Base-by-base conservation (phyloP, 2,329 filamentous ascomycete genomes). In the Tolypocladium nubicola region DNA sequence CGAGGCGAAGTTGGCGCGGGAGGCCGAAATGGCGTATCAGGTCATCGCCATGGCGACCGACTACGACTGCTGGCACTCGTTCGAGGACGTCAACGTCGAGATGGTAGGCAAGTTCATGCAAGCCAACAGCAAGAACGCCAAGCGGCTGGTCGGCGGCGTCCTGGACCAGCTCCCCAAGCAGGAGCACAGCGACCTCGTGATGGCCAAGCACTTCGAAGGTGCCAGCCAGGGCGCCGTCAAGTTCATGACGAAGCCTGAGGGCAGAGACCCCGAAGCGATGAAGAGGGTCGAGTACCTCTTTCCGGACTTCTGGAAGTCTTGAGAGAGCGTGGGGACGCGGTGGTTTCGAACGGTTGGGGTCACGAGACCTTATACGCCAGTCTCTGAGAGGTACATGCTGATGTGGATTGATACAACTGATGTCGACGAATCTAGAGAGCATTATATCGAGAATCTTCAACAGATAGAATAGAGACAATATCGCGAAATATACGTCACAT, bases 11-110 rank as follows among this genome's bases (percentile, higher is more conserved):
- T 85, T 99, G 23, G 94, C 94, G 11, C 86, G 90, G 56, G 94
- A 99, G 77, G 94, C 94, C 30, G 94, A 99, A 78, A 88, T 99
- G 65, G 88, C 88, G 40, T 97, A 97, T 75, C 91, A 96, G 77
- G 95, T 97, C 83, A 96, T 99, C 68, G 96, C 93, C 80, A 99
- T 99, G 94, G 90, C 90, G 39, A 99, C 94, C 35, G 94, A 99
- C 78, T 99, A 99, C 73, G 94, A 99, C 78, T 97, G 93, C 84
- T 99, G 94, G 94, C 88, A 92, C 70, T 85, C 82, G 23, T 82
- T 82, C 53, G 88, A 85, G 58, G 89, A 89, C 62, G 94, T 99
- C 61, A 92, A 91, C 61, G 94, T 99, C 26, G 89, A 92, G 73
- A 96, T 97, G 89, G 94, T 99, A 57, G 90, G 96, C 85, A 88